phyloP scores from a whole-genome alignment of 495 filamentous ascomycete genomes.

The Staphylotrichum longicolle region DNA sequence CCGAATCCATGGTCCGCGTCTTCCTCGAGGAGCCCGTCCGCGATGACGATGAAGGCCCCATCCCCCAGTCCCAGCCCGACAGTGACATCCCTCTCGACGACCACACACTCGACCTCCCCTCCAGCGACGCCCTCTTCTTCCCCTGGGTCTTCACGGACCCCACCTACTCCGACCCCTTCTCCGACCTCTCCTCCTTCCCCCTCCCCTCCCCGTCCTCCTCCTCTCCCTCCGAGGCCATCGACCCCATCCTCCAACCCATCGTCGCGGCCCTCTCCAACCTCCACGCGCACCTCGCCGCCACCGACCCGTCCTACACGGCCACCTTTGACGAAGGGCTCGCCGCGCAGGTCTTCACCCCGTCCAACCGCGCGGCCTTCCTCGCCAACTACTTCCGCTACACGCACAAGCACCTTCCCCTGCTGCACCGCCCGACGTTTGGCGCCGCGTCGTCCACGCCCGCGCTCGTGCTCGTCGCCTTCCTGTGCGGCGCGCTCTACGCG shows the following conservation, averaged over 20 bases:
- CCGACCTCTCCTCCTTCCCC: background rate
- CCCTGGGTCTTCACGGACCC: conserved; percentile 1
- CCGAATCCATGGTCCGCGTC: conserved; percentile 19
- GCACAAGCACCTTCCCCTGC: conserved; percentile 15
- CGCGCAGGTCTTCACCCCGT: conserved; percentile 29
- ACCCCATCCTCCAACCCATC: conserved; percentile 3
- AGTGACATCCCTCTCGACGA: background rate
- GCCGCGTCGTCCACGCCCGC: background rate
- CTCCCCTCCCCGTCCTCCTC: background rate
- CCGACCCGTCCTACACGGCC: conserved; percentile 5
- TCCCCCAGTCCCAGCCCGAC: background rate
- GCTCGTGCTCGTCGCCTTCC: conserved; percentile 1
- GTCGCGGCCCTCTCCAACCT: conserved; percentile 2
- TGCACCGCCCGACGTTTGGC: conserved; percentile 20
- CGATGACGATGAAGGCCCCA: background rate
- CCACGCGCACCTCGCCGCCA: background rate
- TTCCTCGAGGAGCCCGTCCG: conserved; percentile 8
- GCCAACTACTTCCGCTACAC: conserved; percentile 18
- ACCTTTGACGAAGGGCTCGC: conserved; percentile 31
- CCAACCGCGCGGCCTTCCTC: conserved; percentile 14
- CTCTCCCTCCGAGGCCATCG: background rate
- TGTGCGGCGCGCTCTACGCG: conserved; percentile 6
- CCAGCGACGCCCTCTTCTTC: background rate
- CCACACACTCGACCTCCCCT: too few relatives aligned
- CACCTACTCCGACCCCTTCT: background rate